Evolutionary conservation across 441 rosid genomes (phyloP).

Genomic region (Arabidopsis lyrata): DNA sequence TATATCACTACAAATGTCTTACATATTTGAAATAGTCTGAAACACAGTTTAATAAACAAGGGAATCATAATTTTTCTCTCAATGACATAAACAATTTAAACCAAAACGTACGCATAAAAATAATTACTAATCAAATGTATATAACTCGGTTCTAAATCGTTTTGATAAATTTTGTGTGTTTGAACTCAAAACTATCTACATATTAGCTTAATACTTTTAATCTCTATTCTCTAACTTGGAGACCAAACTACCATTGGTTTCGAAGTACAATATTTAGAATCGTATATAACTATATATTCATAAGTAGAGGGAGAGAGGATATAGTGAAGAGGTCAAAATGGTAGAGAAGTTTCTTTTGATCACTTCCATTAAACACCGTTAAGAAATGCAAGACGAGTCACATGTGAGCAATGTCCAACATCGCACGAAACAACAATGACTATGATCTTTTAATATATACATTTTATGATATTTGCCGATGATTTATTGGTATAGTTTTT

Average conservation of each 20-base stretch:
- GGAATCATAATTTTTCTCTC: background rate
- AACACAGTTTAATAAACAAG: background rate
- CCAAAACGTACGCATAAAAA: too few relatives aligned
- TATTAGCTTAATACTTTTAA: too few relatives aligned
- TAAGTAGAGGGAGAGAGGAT: background rate
- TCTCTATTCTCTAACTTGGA: too few relatives aligned
- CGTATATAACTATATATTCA: background rate
- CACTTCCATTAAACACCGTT: conserved; percentile 35
- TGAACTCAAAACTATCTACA: background rate
- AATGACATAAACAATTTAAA: too few relatives aligned
- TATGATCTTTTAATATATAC: conserved; percentile 23
- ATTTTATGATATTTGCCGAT: conserved; percentile 15
- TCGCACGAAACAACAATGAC: conserved; percentile 30
- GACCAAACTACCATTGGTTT: background rate
- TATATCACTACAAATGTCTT: background rate
- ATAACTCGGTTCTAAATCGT: background rate
- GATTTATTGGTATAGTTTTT: background rate
- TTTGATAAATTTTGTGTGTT: background rate
- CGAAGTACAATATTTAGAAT: background rate
- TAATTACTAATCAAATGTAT: background rate
- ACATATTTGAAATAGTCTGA: background rate
- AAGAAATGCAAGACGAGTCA: conserved; percentile 32
- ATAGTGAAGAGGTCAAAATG: conserved; percentile 19
- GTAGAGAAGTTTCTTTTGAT: conserved; percentile 32
- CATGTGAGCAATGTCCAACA: conserved; percentile 8